phyloP scores from a whole-genome alignment of 106 monocot species.

The Posidonia australis region DNA sequence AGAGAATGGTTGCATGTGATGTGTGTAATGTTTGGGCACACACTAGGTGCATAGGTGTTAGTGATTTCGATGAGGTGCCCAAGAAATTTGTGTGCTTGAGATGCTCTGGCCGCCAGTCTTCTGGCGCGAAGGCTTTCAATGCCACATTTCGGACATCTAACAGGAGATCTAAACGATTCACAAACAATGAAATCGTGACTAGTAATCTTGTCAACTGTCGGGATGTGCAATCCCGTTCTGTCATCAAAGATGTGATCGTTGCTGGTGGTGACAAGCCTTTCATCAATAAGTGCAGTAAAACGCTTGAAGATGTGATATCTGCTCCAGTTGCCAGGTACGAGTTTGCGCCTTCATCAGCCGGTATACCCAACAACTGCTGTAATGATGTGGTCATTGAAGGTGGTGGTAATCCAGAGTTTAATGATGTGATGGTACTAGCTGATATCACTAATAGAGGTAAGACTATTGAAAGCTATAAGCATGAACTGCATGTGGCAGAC shows the following conservation, averaged over 20 bases:
- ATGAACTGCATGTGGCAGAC: no score
- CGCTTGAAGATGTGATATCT: no score
- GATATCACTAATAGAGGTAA: no score
- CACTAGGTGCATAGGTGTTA: constrained; percentile 65
- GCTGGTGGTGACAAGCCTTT: background rate
- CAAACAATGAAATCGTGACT: background rate
- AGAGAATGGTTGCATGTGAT: constrained; percentile 86
- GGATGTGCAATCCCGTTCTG: background rate
- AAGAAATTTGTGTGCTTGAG: constrained; percentile 44
- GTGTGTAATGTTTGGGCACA: constrained; percentile 75
- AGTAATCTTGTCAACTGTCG: background rate
- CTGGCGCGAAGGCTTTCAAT: background rate
- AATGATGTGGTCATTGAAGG: no score
- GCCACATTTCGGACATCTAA: background rate
- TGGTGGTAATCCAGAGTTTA: no score
- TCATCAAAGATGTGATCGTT: background rate
- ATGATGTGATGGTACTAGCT: no score
- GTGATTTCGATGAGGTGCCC: constrained; percentile 47
- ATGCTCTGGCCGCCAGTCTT: constrained; percentile 16
- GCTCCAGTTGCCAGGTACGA: no score
- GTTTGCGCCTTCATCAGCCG: no score
- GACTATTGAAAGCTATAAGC: no score
- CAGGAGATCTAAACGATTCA: background rate
- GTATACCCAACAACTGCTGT: no score
- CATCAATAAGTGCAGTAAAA: background rate